Conservation (phyloP, 2,329 filamentous ascomycete species). For the Exophiala oligosperma region DNA sequence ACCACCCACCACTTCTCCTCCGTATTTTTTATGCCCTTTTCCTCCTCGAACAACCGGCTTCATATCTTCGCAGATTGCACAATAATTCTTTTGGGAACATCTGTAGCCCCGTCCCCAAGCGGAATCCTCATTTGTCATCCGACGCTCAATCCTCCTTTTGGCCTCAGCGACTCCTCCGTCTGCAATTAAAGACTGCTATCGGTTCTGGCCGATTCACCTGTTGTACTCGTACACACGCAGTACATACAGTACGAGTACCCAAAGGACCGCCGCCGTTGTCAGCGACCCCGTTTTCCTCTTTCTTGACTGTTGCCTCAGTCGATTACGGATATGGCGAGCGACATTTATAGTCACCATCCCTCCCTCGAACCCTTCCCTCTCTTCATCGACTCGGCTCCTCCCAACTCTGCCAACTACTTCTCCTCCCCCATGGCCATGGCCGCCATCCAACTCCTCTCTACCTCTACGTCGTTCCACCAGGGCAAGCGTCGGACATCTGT, state of each 20-base stretch:
- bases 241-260: background rate
- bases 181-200: no score
- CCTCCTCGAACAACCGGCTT: background rate
- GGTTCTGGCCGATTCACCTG: no score
- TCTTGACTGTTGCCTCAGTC: background rate
- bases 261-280: no score
- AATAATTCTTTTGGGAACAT: background rate
- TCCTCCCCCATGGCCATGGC: slow-evolving; percentile 30
- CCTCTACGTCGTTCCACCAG: slow-evolving; percentile 10
- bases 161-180: no score
- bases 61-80: background rate
- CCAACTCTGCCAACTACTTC: slow-evolving; percentile 28
- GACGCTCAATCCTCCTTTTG: no score
- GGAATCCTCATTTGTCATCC: no score
- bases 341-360: slow-evolving; percentile 12
- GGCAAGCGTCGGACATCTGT: slow-evolving; percentile 18
- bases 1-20: no score
- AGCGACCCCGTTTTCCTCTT: background rate
- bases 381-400: slow-evolving; percentile 28
- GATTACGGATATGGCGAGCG: slow-evolving; percentile 7
- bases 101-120: no score
- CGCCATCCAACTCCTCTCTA: slow-evolving; percentile 23
- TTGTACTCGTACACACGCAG: background rate
- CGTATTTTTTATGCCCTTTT: background rate
- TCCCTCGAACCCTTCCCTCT: slow-evolving; percentile 30